These are phyloP conservation scores for Schwanniomyces pseudopolymorphus DNA, from an alignment of 805 yeast species.

Conservation along the genomic window DNA sequence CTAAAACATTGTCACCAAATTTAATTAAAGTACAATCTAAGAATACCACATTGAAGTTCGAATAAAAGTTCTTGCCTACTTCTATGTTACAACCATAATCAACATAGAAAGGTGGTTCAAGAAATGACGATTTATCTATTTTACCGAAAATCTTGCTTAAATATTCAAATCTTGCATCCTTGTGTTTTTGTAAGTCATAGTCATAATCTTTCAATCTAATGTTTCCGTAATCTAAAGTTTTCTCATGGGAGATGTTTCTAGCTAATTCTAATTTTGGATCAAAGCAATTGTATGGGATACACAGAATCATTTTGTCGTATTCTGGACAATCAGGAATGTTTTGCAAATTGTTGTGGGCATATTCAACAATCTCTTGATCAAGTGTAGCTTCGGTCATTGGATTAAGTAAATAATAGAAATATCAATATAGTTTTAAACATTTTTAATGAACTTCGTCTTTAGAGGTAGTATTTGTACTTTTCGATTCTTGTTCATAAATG, in stretches of 20 bases:
- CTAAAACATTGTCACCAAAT: constrained; percentile 57
- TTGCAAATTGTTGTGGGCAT: constrained; percentile 30
- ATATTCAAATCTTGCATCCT: constrained; percentile 34
- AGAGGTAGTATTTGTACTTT: too few species aligned
- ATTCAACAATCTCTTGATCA: constrained; percentile 31
- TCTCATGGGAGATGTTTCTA: constrained; percentile 34
- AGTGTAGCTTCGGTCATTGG: constrained; percentile 12
- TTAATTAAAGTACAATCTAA: constrained; percentile 61
- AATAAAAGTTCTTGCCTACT: constrained; percentile 58
- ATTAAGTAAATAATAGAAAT: too few species aligned
- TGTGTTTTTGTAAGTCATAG: constrained; percentile 22
- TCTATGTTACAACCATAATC: constrained; percentile 67
- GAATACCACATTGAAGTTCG: constrained; percentile 55
- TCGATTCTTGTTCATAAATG: neutral
- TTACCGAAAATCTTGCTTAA: constrained; percentile 49
- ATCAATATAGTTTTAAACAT: too few species aligned
- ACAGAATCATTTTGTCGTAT: constrained; percentile 58
- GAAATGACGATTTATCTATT: constrained; percentile 34
- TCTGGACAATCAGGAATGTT: constrained; percentile 39
- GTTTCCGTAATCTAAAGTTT: constrained; percentile 30
- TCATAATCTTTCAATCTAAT: constrained; percentile 34
- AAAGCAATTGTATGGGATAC: constrained; percentile 45
- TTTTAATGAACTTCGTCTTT: too few species aligned
- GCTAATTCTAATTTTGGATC: constrained; percentile 22
- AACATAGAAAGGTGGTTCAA: constrained; percentile 61